Conservation (phyloP, 306 rosid genomes). For the Adenanthera pavonina region DNA sequence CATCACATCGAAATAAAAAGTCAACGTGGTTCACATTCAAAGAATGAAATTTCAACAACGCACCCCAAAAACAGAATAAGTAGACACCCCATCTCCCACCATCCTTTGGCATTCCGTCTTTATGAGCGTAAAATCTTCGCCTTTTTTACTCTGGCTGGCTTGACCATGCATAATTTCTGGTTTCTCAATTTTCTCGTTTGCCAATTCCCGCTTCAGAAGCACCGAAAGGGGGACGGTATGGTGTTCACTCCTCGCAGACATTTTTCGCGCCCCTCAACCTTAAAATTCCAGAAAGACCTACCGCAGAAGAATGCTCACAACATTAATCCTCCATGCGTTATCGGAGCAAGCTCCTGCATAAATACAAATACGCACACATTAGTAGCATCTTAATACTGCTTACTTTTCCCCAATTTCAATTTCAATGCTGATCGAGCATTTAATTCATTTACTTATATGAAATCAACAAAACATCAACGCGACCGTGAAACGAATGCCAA, state of each 20-base stretch:
- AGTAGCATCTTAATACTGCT: neutral
- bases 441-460: neutral
- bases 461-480: slow-evolving; percentile 31
- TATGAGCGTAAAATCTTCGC: slow-evolving; percentile 79
- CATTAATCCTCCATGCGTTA: slow-evolving; percentile 50
- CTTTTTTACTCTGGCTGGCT: slow-evolving; percentile 85
- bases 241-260: slow-evolving; percentile 69
- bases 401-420: neutral
- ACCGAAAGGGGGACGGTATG: slow-evolving; percentile 82
- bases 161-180: slow-evolving; percentile 74
- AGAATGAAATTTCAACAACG: neutral
- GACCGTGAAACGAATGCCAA: slow-evolving; percentile 1
- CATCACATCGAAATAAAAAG: slow-evolving; percentile 1
- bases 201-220: slow-evolving; percentile 82
- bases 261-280: slow-evolving; percentile 48
- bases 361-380: slow-evolving; percentile 19
- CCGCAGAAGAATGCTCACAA: slow-evolving; percentile 22
- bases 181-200: slow-evolving; percentile 75
- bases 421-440: slow-evolving; percentile 32
- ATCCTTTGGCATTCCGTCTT: slow-evolving; percentile 85
- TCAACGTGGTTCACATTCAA: neutral
- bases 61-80: slow-evolving; percentile 90
- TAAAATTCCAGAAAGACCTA: slow-evolving; percentile 32
- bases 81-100: slow-evolving; percentile 81
- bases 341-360: slow-evolving; percentile 46